Base-by-base conservation (phyloP, 139 green algal species). In the Deuterostichococcus epilithicus region DNA sequence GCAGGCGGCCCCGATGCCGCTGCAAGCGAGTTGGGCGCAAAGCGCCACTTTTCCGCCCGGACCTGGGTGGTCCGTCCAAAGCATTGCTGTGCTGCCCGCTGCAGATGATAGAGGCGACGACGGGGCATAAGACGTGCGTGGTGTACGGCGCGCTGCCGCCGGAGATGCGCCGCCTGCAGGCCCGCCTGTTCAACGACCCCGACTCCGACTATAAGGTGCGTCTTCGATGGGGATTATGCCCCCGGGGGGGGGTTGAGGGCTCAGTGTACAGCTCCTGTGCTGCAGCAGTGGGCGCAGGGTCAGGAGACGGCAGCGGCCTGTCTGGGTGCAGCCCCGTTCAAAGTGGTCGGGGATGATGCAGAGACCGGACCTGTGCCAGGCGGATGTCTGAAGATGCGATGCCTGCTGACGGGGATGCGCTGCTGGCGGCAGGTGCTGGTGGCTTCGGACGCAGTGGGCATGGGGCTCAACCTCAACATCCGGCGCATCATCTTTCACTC, bases 391-490 rank as follows among this genome's bases (percentile, higher is more conserved):
- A n/a, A n/a, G n/a, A n/a, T n/a, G n/a, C n/a, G n/a, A n/a, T n/a
- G n/a, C n/a, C n/a, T n/a, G 76, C 42, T 25, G 78, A 88, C 39
- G 42, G 13, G 8, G 42, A 13, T 52, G 42, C 13, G 52, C 26
- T 63, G 10, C 18, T 28, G 52, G 18, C 26, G 8, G 20, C 52
- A 63, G 52, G 89, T 99, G 59, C 81, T 99, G 73, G 90, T 98
- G 35, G 96, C 96, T 23, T 92, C 82, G 13, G 96, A 99, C 78
- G 96, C 96, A 4, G 90, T 99, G 28, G 96, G 96, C 10, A 98
- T 99, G 94, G 96, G 96, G 3, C 84, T 99, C 38, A 99, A 99
- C 85, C 90, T 99, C 59, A 97, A 96, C 87, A 97, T 99, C 38
- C 74, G 87, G 2, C 86, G 95, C 34, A 83, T 98, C 58, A 86